These are phyloP conservation scores for Globisporangium takayamanum DNA, from an alignment of 352 stramenopile species.

Conservation along the genomic window DNA sequence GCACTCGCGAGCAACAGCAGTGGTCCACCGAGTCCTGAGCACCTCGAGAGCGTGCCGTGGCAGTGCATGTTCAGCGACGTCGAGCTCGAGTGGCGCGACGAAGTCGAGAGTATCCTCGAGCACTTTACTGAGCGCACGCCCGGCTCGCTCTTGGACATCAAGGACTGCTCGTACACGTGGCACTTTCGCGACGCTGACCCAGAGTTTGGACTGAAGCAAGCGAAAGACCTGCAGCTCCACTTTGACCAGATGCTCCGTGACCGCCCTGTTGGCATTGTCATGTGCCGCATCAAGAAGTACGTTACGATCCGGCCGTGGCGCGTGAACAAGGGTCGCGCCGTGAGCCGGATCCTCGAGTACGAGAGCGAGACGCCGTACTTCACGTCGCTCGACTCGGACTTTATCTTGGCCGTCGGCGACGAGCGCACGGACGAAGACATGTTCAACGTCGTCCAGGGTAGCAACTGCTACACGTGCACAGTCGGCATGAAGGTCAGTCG, in stretches of 20 bases:
- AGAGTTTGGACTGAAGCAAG: conserved; percentile 80
- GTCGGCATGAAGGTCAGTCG: conserved; percentile 85
- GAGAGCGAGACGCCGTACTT: conserved; percentile 73
- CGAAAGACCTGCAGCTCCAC: conserved; percentile 86
- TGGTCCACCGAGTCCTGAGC: not conserved
- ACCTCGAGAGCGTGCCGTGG: conserved; percentile 45
- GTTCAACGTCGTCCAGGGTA: conserved; percentile 87
- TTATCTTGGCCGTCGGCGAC: conserved; percentile 81
- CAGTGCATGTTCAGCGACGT: conserved; percentile 81
- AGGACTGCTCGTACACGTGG: conserved; percentile 86
- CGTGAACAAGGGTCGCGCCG: conserved; percentile 82
- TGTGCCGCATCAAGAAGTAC: conserved; percentile 88
- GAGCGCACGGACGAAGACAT: conserved; percentile 88
- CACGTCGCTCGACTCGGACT: conserved; percentile 73
- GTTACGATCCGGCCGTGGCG: conserved; percentile 81
- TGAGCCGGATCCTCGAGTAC: conserved; percentile 81
- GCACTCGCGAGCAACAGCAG: no score
- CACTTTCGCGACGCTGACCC: conserved; percentile 84
- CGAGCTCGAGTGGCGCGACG: conserved; percentile 66
- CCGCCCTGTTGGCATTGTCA: conserved; percentile 76
- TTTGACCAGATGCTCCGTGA: conserved; percentile 88
- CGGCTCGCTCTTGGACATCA: conserved; percentile 77
- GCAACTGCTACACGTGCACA: conserved; percentile 85
- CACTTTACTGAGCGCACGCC: conserved; percentile 85
- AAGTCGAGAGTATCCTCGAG: conserved; percentile 81